Evolutionary conservation across 805 yeast species (phyloP), one percentile per base, ranked within the genome.

Genomic region (Naumovozyma dairenensis): DNA sequence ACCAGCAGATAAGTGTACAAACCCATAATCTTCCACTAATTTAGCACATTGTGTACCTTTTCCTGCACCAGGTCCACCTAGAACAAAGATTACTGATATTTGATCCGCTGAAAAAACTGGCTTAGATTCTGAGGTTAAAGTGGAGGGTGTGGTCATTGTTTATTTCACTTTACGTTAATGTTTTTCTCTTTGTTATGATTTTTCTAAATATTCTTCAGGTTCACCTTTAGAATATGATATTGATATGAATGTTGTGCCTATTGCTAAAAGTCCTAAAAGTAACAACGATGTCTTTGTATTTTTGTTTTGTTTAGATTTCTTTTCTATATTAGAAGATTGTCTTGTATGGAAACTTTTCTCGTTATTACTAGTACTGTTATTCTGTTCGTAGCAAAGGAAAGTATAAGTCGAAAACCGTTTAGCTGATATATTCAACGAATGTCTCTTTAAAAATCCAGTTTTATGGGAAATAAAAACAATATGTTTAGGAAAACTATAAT

Each of bases 31-130:
- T 15, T 70, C 61, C 28, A 89, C 96, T 36, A 89, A 68, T 52
- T 75, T 82, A 21, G 78, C 80, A 65, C 96, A 84, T 61, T 89
- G 98, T 1, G 98, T 89, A 37, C 98, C 97, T 56, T 92, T 92
- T 28, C 98, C 97, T 19, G 94, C 83, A 15, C 97, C 97, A 4
- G 97, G 97, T 3, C 97, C 97, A 28, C 98, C 98, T 21, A 89
- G 72, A 14, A 89, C 96, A 57, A 84, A 89, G 18, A 87, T 69
- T 4, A 89, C 94, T 18, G 82, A 74, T 19, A 82, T 76, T 36
- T 83, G 77, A 25, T 75, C 74, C 2, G 70, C 68, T 7, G 70
- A 61, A 53, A 82, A 82, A 0, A 80, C 75, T 20, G 58, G 50
- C 13, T 41, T 33, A 10, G n/a, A n/a, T n/a, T n/a, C n/a, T n/a